Conservation (phyloP, 768 basidiomycete genomes). For the Fistulinella prunicolor region DNA sequence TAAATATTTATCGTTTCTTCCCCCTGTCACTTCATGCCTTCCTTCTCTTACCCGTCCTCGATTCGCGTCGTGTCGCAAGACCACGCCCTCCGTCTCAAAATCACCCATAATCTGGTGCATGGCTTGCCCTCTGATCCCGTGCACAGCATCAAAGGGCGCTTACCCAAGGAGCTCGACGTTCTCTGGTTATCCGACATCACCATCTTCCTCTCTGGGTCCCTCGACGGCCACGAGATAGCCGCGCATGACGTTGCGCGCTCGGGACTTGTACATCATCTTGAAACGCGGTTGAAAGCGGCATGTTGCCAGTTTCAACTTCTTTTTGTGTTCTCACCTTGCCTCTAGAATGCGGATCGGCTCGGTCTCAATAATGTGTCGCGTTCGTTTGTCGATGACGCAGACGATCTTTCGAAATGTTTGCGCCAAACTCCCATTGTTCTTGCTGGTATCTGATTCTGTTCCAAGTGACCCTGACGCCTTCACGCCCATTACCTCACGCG, state of each 20-base stretch:
- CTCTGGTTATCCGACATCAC: slow-evolving; percentile 47
- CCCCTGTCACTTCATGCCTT: slow-evolving; percentile 26
- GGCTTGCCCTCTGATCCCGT: slow-evolving; percentile 30
- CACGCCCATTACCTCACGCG: slow-evolving; percentile 31
- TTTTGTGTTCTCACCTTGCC: slow-evolving; percentile 10
- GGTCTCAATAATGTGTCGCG: slow-evolving; percentile 59
- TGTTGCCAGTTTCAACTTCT: slow-evolving; percentile 7
- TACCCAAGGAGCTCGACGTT: slow-evolving; percentile 45
- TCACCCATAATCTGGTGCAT: slow-evolving; percentile 43
- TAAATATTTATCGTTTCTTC: slow-evolving; percentile 8
- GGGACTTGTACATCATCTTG: slow-evolving; percentile 47
- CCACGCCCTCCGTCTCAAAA: slow-evolving; percentile 44
- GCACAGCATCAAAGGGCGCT: slow-evolving; percentile 32
- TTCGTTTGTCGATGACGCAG: slow-evolving; percentile 44
- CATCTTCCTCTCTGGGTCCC: slow-evolving; percentile 52
- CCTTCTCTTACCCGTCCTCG: slow-evolving; percentile 29
- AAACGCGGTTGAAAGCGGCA: slow-evolving; percentile 51
- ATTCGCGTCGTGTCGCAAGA: slow-evolving; percentile 45
- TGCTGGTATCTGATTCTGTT: slow-evolving; percentile 9
- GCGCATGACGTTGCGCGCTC: slow-evolving; percentile 45
- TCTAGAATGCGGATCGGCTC: slow-evolving; percentile 58
- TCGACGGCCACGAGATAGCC: slow-evolving; percentile 43
- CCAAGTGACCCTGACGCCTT: slow-evolving; percentile 42
- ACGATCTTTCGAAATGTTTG: slow-evolving; percentile 41
- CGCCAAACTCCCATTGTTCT: slow-evolving; percentile 3